Evolutionary conservation across 345 rosid genomes (phyloP), one percentile per base, ranked within the genome.

Genomic region (Moricandia moricandioides): DNA sequence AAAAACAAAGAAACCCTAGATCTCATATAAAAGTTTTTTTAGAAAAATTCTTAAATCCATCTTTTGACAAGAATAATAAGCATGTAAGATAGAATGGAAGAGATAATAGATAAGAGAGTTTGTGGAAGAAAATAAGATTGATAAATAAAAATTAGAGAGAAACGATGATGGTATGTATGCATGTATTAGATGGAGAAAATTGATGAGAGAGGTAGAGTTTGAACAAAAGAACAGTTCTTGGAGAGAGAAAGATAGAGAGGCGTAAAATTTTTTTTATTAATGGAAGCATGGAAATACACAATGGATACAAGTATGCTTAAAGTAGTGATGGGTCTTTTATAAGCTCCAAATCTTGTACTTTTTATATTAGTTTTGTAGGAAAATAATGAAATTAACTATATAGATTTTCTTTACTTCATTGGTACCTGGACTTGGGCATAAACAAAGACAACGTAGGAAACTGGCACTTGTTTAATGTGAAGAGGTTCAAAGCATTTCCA

Each of bases 251-350:
- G 17, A 13, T 33, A 62, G 45, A 65, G 45, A 57, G 55, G 55
- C 1, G 49, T 58, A 65, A 49, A 47, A 58, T 43, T 34, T 43
- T n/a, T 30, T 6, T 34, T 43, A 18, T 30, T 6, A 21, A 52
- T 59, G 31, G 69, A 37, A 49, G 72, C 62, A 13, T 52, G 31
- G 51, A 62, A 61, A 73, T 73, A 73, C 66, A 73, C 78, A 45
- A 54, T 55, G 74, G 78, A 67, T 78, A 73, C 78, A 21, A 2
- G 68, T 7, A 63, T 27, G 70, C 59, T 16, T 16, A 40, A 55
- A 31, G 74, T 45, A 45, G 66, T 66, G 77, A 71, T 65, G 77
- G 66, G 54, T 78, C 8, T 72, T 78, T 72, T 78, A 78, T 78
- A 78, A 67, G 78, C 74, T 73, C 21, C 55, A 49, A 49, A 16